Percentiles rank a stretch among this genome's conserved stretches.
Conservation (phyloP, 345 rosid genomes). For the Linum usitatissimum region DNA sequence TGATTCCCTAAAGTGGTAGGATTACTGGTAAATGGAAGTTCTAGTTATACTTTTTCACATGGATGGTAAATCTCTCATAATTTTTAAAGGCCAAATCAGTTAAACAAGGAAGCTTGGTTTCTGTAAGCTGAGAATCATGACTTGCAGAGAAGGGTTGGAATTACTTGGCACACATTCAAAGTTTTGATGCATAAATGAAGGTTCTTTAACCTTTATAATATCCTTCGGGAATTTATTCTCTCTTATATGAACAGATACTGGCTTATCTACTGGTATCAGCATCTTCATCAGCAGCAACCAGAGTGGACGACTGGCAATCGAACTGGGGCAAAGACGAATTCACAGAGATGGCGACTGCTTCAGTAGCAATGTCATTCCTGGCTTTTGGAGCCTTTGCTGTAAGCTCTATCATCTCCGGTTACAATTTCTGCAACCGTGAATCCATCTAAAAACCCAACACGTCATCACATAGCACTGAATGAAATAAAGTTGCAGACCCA, state of each 20-base stretch:
- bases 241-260: conserved; percentile 39
- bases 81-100: too few relatives aligned
- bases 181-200: neutral
- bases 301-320: conserved; percentile 87
- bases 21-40: too few relatives aligned
- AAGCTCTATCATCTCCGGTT: conserved; percentile 75
- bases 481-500: neutral
- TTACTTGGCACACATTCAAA: neutral
- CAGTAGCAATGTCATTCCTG: conserved; percentile 64
- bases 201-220: neutral
- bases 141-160: neutral
- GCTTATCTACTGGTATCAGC: conserved; percentile 89
- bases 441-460: conserved; percentile 16
- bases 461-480: neutral
- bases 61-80: too few relatives aligned
- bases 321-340: conserved; percentile 99
- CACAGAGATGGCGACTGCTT: conserved; percentile 88
- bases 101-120: too few relatives aligned
- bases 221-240: neutral
- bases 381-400: conserved; percentile 69
- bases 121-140: too few relatives aligned
- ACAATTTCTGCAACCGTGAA: conserved; percentile 40
- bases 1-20: too few relatives aligned
- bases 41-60: too few relatives aligned
- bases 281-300: conserved; percentile 83